Conservation (phyloP, 108 stramenopile genomes). For the Nitzschia sp. region DNA sequence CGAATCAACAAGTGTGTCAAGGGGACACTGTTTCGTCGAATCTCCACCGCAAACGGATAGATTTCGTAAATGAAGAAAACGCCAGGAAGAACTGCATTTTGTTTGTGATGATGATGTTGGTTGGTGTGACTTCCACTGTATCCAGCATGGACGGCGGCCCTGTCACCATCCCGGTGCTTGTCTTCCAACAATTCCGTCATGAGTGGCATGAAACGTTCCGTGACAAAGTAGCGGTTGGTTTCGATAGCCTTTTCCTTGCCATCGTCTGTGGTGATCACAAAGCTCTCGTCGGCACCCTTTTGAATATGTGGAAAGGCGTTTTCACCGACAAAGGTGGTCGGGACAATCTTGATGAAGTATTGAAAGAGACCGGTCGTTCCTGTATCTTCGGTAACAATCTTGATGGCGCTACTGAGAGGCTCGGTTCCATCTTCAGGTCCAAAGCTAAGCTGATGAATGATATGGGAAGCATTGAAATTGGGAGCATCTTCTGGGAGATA, state of each 20-base stretch:
- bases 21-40: slow-evolving; percentile 62
- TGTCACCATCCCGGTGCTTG: slow-evolving; percentile 34
- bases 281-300: neutral
- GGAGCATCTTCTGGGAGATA: slow-evolving; percentile 85
- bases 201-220: slow-evolving; percentile 87
- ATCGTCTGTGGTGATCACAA: slow-evolving; percentile 1
- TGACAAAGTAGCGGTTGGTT: slow-evolving; percentile 86
- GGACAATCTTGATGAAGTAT: slow-evolving; percentile 95
- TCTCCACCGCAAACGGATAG: slow-evolving; percentile 95
- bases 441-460: slow-evolving; percentile 89
- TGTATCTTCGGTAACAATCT: slow-evolving; percentile 64
- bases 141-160: slow-evolving; percentile 44
- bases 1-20: slow-evolving; percentile 89
- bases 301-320: slow-evolving; percentile 12
- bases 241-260: slow-evolving; percentile 32
- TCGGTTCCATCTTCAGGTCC: slow-evolving; percentile 61
- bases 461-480: slow-evolving; percentile 92
- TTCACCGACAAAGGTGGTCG: slow-evolving; percentile 71
- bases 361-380: slow-evolving; percentile 91
- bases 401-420: slow-evolving; percentile 68
- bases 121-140: slow-evolving; percentile 54
- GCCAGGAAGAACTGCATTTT: slow-evolving; percentile 88
- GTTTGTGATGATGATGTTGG: slow-evolving; percentile 66
- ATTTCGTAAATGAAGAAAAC: slow-evolving; percentile 98
- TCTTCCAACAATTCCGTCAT: slow-evolving; percentile 64